Evolutionary conservation across 1,284 basidiomycete genomes (phyloP), one percentile per base, ranked within the genome.

Genomic region (Trichosporon inkin): DNA sequence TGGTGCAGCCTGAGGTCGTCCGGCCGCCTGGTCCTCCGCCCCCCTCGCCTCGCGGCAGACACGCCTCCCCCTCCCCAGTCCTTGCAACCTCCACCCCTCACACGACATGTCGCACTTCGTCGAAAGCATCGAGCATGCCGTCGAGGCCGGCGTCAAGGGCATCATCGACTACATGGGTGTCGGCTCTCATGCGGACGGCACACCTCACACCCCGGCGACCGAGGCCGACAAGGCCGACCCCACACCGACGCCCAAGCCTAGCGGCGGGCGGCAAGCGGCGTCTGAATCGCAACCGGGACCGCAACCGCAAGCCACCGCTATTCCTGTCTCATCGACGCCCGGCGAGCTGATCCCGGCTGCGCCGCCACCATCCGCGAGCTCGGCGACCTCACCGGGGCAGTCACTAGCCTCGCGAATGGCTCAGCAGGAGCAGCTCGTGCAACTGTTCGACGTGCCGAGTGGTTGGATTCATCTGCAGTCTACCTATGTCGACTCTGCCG

Each of bases 381-480:
- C 44, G 10, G 22, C 44, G 44, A 49, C 22, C 20, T 53, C 52
- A 7, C 22, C 41, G 11, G 41, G 44, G 11, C 35, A 37, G 36
- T 37, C 55, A 8, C 49, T 64, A 13, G 63, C 62, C 13, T 56
- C 59, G 3, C 60, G 63, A 10, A 24, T 64, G 20, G 63, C 60
- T 1, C 53, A 52, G 16, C 60, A 64, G n/a, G 57, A 61, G 47
- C 19, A 40, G 24, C 64, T 77, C 4, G 61, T 77, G 10, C 68
- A 74, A 58, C 65, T 66, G 3, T 55, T 68, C 6, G 75, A 75
- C 44, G 72, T 77, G 3, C 68, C 73, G 3, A 74, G 73, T 6
- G 75, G 75, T 20, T 77, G 75, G 75, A 77, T 77, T 24, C 74
- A 77, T 54, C 67, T 77, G 14, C 75, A 71, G 57, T 72, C 73